A percentile compares a stretch with the other conserved stretches of the same genome.
phyloP scores from a whole-genome alignment of 2,329 filamentous ascomycete species.

The Incumbomyces delicatus region DNA sequence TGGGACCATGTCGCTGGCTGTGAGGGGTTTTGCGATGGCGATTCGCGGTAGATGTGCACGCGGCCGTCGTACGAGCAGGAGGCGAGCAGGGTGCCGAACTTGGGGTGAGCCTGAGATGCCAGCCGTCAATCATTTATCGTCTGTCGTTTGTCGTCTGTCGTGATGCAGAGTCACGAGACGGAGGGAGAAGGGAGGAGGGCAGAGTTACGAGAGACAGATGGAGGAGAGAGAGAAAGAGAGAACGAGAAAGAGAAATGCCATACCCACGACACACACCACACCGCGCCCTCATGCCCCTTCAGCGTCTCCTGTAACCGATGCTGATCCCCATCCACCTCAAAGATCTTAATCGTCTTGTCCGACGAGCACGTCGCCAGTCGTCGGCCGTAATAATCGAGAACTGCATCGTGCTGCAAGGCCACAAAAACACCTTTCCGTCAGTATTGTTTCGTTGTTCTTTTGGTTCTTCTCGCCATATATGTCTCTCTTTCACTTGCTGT shows the following conservation, averaged over 20 bases:
- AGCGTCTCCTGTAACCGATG: slow-evolving; percentile 86
- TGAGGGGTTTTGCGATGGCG: slow-evolving; percentile 26
- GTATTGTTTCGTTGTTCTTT: too few relatives aligned
- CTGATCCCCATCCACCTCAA: slow-evolving; percentile 88
- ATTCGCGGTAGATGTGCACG: slow-evolving; percentile 95
- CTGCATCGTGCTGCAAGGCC: slow-evolving; percentile 72
- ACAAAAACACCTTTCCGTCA: too few relatives aligned
- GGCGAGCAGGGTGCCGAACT: slow-evolving; percentile 95
- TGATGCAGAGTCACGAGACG: too few relatives aligned
- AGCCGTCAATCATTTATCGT: neutral
- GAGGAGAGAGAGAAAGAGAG: neutral
- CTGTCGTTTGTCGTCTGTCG: too few relatives aligned
- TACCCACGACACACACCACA: slow-evolving; percentile 94
- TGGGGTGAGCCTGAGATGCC: slow-evolving; percentile 80
- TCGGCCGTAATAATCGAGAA: slow-evolving; percentile 95
- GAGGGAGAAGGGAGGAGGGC: too few relatives aligned
- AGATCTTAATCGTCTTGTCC: slow-evolving; percentile 98
- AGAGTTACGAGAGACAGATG: too few relatives aligned
- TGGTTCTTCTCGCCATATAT: neutral
- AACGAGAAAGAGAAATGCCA: slow-evolving; percentile 18
- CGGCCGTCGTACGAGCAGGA: slow-evolving; percentile 95
- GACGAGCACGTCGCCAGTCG: slow-evolving; percentile 94
- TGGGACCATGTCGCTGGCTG: slow-evolving; percentile 60
- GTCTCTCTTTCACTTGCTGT: neutral
- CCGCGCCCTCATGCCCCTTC: slow-evolving; percentile 92